Conservation (phyloP, 2,329 filamentous ascomycete genomes). For the Claviceps cyperi region DNA sequence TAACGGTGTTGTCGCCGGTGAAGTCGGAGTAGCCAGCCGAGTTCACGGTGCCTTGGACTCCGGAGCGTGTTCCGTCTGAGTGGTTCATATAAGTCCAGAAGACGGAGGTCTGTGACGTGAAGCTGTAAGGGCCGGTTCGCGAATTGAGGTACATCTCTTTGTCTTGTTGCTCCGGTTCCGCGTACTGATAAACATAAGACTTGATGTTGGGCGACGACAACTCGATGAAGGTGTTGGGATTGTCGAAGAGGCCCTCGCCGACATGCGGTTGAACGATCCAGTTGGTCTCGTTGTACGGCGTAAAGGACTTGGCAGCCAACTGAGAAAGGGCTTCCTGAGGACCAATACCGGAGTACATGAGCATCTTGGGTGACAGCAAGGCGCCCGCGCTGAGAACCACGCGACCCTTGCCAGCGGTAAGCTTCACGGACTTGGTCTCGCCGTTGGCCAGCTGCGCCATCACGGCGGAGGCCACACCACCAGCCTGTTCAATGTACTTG, state of each 20-base stretch:
- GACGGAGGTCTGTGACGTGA: constrained; percentile 35
- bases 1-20: constrained; percentile 31
- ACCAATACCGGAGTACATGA: constrained; percentile 31
- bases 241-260: constrained; percentile 37
- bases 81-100: constrained; percentile 36
- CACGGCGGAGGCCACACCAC: constrained; percentile 26
- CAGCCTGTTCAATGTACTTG: constrained; percentile 26
- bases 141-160: constrained; percentile 29
- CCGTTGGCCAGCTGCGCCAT: constrained; percentile 20
- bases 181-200: constrained; percentile 34
- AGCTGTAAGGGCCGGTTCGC: constrained; percentile 36
- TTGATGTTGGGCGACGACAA: constrained; percentile 25
- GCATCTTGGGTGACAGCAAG: constrained; percentile 24
- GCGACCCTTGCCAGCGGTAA: constrained; percentile 7
- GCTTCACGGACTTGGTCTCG: constrained; percentile 17
- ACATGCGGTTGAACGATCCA: constrained; percentile 37
- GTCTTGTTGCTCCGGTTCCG: constrained; percentile 26
- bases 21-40: constrained; percentile 28
- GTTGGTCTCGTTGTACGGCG: constrained; percentile 15
- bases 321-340: constrained; percentile 19
- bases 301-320: constrained; percentile 9
- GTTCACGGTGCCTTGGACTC: constrained; percentile 38
- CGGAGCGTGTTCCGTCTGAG: constrained; percentile 25
- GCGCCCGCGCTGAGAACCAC: constrained; percentile 27
- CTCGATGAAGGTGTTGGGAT: constrained; percentile 40